Conservation (phyloP, 2,329 filamentous ascomycete genomes). For the Biscogniauxia sp. region DNA sequence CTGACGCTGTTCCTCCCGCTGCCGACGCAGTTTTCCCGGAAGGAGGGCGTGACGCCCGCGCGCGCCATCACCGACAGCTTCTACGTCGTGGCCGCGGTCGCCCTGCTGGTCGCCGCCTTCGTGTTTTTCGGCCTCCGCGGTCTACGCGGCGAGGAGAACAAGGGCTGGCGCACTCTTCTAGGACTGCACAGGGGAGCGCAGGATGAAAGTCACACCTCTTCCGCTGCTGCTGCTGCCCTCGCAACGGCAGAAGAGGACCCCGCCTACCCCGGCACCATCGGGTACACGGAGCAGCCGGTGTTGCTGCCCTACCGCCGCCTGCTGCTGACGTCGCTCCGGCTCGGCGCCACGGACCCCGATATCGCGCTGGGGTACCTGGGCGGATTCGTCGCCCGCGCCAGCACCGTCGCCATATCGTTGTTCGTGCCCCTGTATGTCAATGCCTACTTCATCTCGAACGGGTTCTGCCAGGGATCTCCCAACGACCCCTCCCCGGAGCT, state of each 20-base stretch:
- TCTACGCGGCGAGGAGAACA: constrained; percentile 71
- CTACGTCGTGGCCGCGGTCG: constrained; percentile 76
- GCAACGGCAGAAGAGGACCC: no score
- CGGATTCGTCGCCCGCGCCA: constrained; percentile 91
- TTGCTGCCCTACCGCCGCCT: constrained; percentile 58
- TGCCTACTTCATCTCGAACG: constrained; percentile 79
- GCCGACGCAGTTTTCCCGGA: constrained; percentile 72
- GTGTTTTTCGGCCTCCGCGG: constrained; percentile 76
- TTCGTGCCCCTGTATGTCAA: constrained; percentile 95
- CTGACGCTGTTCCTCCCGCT: constrained; percentile 81
- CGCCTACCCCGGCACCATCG: neutral
- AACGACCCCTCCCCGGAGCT: constrained; percentile 68
- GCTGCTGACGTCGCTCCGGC: constrained; percentile 59
- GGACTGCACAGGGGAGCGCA: constrained; percentile 31
- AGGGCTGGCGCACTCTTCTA: constrained; percentile 64
- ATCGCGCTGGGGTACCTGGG: constrained; percentile 89
- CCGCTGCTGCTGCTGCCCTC: neutral
- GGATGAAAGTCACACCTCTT: neutral
- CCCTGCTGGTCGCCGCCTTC: constrained; percentile 68
- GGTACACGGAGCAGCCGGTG: neutral
- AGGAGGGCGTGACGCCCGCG: constrained; percentile 68
- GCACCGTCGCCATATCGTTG: constrained; percentile 89
- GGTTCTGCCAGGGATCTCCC: constrained; percentile 70
- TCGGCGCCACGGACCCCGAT: constrained; percentile 71
- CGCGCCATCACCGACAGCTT: constrained; percentile 80